phyloP scores from a whole-genome alignment of 2,329 filamentous ascomycete genomes.

The Esteya vermicola region DNA sequence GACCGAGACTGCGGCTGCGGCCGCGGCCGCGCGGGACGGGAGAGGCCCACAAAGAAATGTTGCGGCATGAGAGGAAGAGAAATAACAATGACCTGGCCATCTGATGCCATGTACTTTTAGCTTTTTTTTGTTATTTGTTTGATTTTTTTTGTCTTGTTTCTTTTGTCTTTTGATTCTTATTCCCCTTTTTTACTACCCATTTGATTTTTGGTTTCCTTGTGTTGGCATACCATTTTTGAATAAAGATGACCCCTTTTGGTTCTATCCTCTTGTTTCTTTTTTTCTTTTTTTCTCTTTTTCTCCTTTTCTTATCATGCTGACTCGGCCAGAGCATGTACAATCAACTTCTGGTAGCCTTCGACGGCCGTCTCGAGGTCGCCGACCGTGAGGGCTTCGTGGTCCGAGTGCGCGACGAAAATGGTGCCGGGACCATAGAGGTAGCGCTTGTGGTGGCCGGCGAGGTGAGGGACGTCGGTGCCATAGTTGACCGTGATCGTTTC shows the following conservation, averaged over 20 bases:
- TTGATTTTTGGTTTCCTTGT: neutral
- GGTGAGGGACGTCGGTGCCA: slow-evolving; percentile 77
- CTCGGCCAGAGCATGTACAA: slow-evolving; percentile 33
- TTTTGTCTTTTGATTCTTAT: too few species aligned
- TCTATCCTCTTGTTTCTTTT: neutral
- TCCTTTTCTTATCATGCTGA: too few species aligned
- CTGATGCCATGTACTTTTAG: neutral
- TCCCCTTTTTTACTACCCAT: neutral
- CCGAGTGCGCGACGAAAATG: slow-evolving; percentile 79
- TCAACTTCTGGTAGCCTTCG: slow-evolving; percentile 60
- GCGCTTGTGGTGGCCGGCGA: slow-evolving; percentile 51
- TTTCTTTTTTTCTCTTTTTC: neutral
- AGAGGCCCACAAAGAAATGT: too few species aligned
- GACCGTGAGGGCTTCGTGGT: slow-evolving; percentile 66
- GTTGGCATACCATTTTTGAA: neutral
- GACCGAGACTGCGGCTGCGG: neutral
- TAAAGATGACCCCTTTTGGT: neutral
- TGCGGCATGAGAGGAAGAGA: too few species aligned
- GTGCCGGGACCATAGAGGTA: slow-evolving; percentile 56
- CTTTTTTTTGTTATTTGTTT: neutral
- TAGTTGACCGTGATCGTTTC: slow-evolving; percentile 80
- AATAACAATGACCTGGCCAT: neutral
- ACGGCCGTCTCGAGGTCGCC: slow-evolving; percentile 66
- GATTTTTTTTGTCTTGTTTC: neutral
- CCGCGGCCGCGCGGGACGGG: too few species aligned